Percentiles rank a stretch among this genome's conserved stretches.
phyloP scores from a whole-genome alignment of 2,329 filamentous ascomycete genomes.

The Alternaria burnsii region DNA sequence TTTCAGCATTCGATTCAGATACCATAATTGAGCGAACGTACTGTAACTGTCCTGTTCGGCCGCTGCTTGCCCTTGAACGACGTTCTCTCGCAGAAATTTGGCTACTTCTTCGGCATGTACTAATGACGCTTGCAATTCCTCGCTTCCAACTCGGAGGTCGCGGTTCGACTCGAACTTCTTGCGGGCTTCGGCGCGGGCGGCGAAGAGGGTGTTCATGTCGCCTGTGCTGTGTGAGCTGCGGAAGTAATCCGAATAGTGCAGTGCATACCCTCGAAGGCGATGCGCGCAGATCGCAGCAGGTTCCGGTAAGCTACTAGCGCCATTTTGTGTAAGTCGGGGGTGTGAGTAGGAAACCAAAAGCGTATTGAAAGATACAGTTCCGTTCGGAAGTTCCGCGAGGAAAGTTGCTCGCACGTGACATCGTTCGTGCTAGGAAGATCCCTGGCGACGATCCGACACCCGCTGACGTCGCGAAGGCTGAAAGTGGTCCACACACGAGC shows the following conservation, averaged over 20 bases:
- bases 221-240: constrained; percentile 59
- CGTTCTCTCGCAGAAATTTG: constrained; percentile 78
- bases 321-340: constrained; percentile 53
- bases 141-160: constrained; percentile 64
- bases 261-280: constrained; percentile 80
- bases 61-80: constrained; percentile 79
- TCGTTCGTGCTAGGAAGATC: constrained; percentile 25
- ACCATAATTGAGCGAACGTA: constrained; percentile 53
- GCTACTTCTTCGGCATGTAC: constrained; percentile 85
- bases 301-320: constrained; percentile 81
- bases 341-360: neutral
- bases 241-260: no score
- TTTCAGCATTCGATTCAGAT: constrained; percentile 21
- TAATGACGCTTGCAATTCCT: constrained; percentile 71
- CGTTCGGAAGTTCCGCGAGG: constrained; percentile 25
- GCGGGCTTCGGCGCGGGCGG: constrained; percentile 77
- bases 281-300: constrained; percentile 78
- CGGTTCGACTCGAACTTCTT: constrained; percentile 75
- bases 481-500: constrained; percentile 31
- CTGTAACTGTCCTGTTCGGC: constrained; percentile 65
- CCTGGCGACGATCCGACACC: constrained; percentile 35
- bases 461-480: constrained; percentile 31
- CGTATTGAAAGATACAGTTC: constrained; percentile 1
- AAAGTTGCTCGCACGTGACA: constrained; percentile 33
- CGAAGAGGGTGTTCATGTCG: constrained; percentile 72